Base-by-base conservation (phyloP, 2,329 filamentous ascomycete genomes). In the Ambrosiella beaveri region DNA sequence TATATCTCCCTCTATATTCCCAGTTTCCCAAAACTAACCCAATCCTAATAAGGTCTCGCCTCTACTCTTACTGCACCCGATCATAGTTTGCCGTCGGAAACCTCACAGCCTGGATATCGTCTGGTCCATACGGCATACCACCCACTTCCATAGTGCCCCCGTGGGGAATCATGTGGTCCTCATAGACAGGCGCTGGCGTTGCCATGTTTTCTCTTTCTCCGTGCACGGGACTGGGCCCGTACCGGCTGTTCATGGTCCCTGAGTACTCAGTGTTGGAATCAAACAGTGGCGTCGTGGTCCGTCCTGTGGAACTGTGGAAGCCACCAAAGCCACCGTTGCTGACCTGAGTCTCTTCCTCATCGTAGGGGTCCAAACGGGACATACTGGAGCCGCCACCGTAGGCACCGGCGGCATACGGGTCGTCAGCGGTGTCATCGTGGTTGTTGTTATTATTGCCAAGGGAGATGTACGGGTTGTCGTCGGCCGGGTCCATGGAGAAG, bases 401-500 rank as follows among this genome's bases (percentile, higher is more conserved):
- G 40, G 65, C 66, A 58, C 64, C 61, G 50, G 64, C 64, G 55
- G 62, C 64, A 56, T 66, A 66, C 19, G 62, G 27, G 27, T 27
- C 27, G 27, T 27, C 64, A 62, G 65, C 64, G 62, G 66, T 68
- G 57, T 77, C 72, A 27, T 27, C 27, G 5, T 27, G 27, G 61
- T 79, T 73, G 64, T 80, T 75, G 1, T 57, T 38, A 59, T 78
- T 73, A 69, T 74, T 72, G 67, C 81, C 74, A 61, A 84, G 75
- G 12, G 78, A 78, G 55, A 80, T 78, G 64, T 84, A 84, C 49
- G 78, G 75, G 13, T 84, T 81, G 62, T 84, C 81, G 64, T 81
- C 80, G 65, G 81, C 77, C n/a, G 79, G 79, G 12, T 78, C 79
- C 68, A 81, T 82, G 59, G 79, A 82, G 70, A 85, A 85, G 61